Conservation (phyloP, 1,284 basidiomycete species). For the Sporisorium scitamineum region DNA sequence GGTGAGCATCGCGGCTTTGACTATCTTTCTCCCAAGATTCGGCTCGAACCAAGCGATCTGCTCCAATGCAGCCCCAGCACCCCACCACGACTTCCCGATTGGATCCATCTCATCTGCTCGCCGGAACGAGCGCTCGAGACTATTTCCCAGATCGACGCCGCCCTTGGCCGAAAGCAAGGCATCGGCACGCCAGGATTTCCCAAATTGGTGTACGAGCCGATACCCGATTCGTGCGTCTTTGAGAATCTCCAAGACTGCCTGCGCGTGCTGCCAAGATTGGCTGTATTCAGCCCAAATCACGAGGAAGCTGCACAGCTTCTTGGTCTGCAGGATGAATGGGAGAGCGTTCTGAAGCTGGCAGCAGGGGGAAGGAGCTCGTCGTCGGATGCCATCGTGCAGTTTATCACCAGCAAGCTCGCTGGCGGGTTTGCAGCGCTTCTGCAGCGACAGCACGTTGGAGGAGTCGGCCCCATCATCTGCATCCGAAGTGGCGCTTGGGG, state of each 20-base stretch:
- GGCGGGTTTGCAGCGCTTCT: constrained; percentile 18
- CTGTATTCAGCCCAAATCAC: constrained; percentile 75
- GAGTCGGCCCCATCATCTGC: constrained; percentile 47
- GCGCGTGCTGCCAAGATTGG: constrained; percentile 75
- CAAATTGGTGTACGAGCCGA: constrained; percentile 82
- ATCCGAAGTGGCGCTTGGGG: constrained; percentile 54
- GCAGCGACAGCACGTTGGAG: not conserved
- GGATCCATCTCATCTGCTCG: constrained; percentile 88
- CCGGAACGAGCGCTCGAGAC: constrained; percentile 79
- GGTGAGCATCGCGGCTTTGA: constrained; percentile 81
- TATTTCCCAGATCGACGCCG: constrained; percentile 75
- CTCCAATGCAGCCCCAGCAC: constrained; percentile 71
- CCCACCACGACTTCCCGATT: constrained; percentile 72
- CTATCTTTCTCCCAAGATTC: constrained; percentile 81
- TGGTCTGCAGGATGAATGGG: constrained; percentile 38
- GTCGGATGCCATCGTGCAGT: constrained; percentile 12
- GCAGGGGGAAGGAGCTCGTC: not conserved
- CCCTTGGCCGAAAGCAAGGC: constrained; percentile 68
- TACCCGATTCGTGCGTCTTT: constrained; percentile 73
- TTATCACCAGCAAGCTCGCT: constrained; percentile 27
- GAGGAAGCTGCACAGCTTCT: constrained; percentile 71
- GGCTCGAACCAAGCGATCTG: constrained; percentile 80
- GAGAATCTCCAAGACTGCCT: constrained; percentile 79
- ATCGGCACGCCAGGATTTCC: constrained; percentile 70
- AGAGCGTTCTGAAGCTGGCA: not conserved